A percentile compares a stretch with the other conserved stretches of the same genome.
These are phyloP conservation scores for Thelonectria olida DNA, from an alignment of 2,329 filamentous ascomycete species.

Conservation along the genomic window DNA sequence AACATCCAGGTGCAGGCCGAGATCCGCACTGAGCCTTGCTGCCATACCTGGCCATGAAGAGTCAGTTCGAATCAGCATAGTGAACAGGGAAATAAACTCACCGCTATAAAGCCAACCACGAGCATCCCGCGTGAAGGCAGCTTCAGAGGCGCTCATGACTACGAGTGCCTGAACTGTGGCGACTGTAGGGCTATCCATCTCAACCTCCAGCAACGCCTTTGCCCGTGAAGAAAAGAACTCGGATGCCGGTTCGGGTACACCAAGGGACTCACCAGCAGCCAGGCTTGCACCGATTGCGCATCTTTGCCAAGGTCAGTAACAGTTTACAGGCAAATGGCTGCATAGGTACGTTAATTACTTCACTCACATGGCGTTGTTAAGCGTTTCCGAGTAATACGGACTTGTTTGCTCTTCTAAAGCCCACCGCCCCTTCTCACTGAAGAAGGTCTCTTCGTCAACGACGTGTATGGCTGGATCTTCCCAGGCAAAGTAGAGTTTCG, in stretches of 20 bases:
- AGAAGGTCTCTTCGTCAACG: constrained; percentile 33
- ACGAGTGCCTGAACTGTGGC: constrained; percentile 35
- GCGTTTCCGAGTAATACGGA: constrained; percentile 36
- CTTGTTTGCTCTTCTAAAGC: constrained; percentile 10
- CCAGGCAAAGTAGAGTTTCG: constrained; percentile 38
- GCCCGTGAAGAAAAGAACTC: constrained; percentile 34
- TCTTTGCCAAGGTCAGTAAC: no score
- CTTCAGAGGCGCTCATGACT: constrained; percentile 32
- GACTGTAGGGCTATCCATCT: constrained; percentile 34
- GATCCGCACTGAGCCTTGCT: constrained; percentile 21
- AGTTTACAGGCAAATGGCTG: no score
- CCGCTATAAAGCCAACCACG: constrained; percentile 38
- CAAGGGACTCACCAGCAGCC: background rate
- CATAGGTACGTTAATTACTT: background rate
- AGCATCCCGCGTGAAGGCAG: constrained; percentile 30
- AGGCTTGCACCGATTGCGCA: constrained; percentile 26
- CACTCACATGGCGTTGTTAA: constrained; percentile 38
- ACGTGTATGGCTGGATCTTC: constrained; percentile 36
- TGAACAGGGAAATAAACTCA: background rate
- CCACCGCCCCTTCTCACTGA: constrained; percentile 18
- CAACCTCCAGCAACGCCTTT: constrained; percentile 34
- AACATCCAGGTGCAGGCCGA: constrained; percentile 29
- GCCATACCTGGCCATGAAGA: constrained; percentile 27
- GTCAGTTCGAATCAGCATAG: no score
- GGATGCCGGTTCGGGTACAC: constrained; percentile 5